A percentile compares a stretch with the other conserved stretches of the same genome.
phyloP scores from a whole-genome alignment of 768 basidiomycete species.

The Termitomyces sp. region DNA sequence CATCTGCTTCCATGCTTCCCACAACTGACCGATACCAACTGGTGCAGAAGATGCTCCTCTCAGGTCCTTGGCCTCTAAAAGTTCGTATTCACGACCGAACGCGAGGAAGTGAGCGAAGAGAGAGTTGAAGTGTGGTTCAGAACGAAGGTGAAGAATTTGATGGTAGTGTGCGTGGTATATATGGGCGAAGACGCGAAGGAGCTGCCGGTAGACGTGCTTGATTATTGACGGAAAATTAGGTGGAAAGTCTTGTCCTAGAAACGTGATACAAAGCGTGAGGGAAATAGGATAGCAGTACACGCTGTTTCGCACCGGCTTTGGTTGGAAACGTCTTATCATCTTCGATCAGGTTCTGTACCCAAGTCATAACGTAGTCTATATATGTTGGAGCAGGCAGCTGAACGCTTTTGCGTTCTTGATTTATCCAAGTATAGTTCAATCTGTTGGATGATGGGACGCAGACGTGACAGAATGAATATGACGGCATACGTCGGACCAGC shows the following conservation, averaged over 20 bases:
- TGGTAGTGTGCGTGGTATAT: slow-evolving; percentile 95
- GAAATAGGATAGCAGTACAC: neutral
- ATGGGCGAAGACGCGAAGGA: slow-evolving; percentile 96
- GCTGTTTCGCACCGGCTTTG: slow-evolving; percentile 70
- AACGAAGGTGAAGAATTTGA: slow-evolving; percentile 88
- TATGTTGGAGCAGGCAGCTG: slow-evolving; percentile 93
- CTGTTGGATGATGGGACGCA: slow-evolving; percentile 30
- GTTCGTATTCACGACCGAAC: slow-evolving; percentile 92
- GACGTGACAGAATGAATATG: neutral
- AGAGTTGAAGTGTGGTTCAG: slow-evolving; percentile 95
- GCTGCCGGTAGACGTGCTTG: slow-evolving; percentile 95
- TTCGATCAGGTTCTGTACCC: slow-evolving; percentile 93
- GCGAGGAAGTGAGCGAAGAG: slow-evolving; percentile 98
- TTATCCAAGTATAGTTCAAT: slow-evolving; percentile 97
- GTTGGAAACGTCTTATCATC: slow-evolving; percentile 93
- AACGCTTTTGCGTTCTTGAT: slow-evolving; percentile 88
- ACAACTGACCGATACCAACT: slow-evolving; percentile 74
- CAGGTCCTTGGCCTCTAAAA: slow-evolving; percentile 88
- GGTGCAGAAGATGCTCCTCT: slow-evolving; percentile 56
- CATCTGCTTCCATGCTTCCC: slow-evolving; percentile 91
- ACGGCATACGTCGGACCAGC: slow-evolving; percentile 77
- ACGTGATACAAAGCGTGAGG: neutral
- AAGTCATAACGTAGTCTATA: slow-evolving; percentile 99
- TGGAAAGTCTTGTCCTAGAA: slow-evolving; percentile 82
- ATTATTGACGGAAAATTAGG: slow-evolving; percentile 83